Conservation (phyloP, 2,329 filamentous ascomycete genomes). For the Ambrosiella xylebori region DNA sequence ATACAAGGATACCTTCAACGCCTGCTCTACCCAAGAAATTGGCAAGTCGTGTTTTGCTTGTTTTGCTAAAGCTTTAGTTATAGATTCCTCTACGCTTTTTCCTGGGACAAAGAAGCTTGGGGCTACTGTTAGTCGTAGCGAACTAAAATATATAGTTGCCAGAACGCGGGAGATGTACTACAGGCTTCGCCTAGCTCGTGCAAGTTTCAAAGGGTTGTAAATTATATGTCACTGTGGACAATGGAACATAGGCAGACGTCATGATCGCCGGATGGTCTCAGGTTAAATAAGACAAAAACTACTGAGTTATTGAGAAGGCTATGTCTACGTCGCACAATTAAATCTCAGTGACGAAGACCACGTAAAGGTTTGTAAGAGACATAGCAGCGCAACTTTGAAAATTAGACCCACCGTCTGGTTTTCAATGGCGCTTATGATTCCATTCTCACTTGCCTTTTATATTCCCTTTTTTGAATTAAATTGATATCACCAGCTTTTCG, state of each 20-base stretch:
- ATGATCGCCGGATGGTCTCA: not conserved
- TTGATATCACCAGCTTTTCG: not conserved
- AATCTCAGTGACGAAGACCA: not conserved
- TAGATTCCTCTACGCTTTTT: not conserved
- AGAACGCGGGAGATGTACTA: no score
- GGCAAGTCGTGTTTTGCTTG: not conserved
- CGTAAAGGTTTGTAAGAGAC: no score
- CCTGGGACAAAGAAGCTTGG: no score
- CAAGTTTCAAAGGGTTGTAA: not conserved
- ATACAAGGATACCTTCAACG: not conserved
- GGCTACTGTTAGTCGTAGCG: no score
- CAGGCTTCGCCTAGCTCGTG: not conserved
- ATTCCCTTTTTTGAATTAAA: not conserved
- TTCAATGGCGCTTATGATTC: not conserved
- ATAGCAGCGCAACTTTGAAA: no score
- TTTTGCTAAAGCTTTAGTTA: not conserved
- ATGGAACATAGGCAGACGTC: not conserved
- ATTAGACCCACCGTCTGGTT: no score
- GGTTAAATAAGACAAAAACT: not conserved
- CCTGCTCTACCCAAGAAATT: not conserved
- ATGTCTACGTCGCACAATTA: not conserved
- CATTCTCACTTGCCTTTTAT: not conserved
- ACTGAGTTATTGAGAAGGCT: not conserved
- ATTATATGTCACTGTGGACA: not conserved
- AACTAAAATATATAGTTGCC: no score